Conservation (phyloP, 805 yeast species). For the Maudiozyma bulderi region DNA sequence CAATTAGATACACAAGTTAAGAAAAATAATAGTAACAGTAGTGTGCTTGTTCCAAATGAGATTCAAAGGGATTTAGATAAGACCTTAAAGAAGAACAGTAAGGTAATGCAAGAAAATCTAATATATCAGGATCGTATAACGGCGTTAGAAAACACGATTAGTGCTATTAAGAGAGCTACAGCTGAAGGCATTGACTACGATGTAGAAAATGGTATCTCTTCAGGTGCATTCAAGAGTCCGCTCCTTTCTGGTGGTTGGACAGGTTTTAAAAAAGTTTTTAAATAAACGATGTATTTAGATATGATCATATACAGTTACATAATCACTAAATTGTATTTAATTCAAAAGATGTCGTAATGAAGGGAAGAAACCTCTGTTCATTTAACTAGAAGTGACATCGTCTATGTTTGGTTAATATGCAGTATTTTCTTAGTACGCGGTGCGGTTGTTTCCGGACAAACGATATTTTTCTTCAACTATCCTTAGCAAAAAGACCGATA, state of each 20-base stretch:
- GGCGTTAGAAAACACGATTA: conserved; percentile 35
- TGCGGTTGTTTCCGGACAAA: too few relatives aligned
- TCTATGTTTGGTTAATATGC: too few relatives aligned
- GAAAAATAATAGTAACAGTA: conserved; percentile 22
- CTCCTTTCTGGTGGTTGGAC: conserved; percentile 13
- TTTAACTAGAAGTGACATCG: too few relatives aligned
- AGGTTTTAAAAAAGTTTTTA: conserved; percentile 9
- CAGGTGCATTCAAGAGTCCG: conserved; percentile 2
- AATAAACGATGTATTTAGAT: neutral
- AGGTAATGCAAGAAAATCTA: conserved; percentile 55
- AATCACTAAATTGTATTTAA: too few relatives aligned
- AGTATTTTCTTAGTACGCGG: too few relatives aligned
- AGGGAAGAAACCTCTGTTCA: too few relatives aligned
- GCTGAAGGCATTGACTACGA: conserved; percentile 5
- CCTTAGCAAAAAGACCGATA: too few relatives aligned
- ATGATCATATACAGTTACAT: neutral
- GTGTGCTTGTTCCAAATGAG: conserved; percentile 26
- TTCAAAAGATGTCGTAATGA: too few relatives aligned
- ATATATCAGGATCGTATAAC: conserved; percentile 44
- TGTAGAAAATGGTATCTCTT: neutral
- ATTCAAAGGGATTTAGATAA: conserved; percentile 43
- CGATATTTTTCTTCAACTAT: too few relatives aligned
- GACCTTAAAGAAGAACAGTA: conserved; percentile 50
- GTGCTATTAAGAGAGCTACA: conserved; percentile 27
- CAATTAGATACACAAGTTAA: conserved; percentile 28